phyloP scores from a whole-genome alignment of 2,329 filamentous ascomycete genomes.

The Dactylellina sp. region DNA sequence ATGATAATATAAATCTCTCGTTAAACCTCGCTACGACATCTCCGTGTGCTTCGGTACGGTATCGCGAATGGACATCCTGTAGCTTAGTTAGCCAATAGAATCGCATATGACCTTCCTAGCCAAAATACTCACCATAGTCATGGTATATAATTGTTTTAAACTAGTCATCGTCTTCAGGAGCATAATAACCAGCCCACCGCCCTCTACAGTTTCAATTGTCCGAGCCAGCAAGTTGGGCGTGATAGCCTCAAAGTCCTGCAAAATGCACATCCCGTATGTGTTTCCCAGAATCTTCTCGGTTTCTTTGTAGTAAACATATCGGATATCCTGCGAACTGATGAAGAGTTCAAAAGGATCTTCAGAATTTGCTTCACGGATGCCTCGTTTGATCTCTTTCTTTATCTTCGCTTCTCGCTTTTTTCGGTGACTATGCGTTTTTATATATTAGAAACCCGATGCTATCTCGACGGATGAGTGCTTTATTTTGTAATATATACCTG shows the following conservation, averaged over 20 bases:
- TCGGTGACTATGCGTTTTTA: slow-evolving; percentile 74
- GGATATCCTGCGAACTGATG: slow-evolving; percentile 93
- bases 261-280: slow-evolving; percentile 97
- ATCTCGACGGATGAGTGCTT: neutral
- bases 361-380: slow-evolving; percentile 88
- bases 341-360: slow-evolving; percentile 98
- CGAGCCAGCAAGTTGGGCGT: slow-evolving; percentile 96
- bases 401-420: slow-evolving; percentile 99
- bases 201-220: slow-evolving; percentile 97
- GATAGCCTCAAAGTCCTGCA: slow-evolving; percentile 97
- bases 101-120: neutral
- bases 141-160: slow-evolving; percentile 93
- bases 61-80: slow-evolving; percentile 88
- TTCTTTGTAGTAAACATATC: slow-evolving; percentile 99
- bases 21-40: slow-evolving; percentile 98
- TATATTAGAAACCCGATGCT: neutral
- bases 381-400: slow-evolving; percentile 96
- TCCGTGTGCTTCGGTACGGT: slow-evolving; percentile 93
- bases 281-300: slow-evolving; percentile 98
- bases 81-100: slow-evolving; percentile 15
- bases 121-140: slow-evolving; percentile 75
- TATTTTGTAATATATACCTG: slow-evolving; percentile 66
- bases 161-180: slow-evolving; percentile 96
- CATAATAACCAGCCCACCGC: slow-evolving; percentile 89
- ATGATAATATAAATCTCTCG: slow-evolving; percentile 92